phyloP scores from a whole-genome alignment of 2,329 filamentous ascomycete genomes.

The Penicillium sp. region DNA sequence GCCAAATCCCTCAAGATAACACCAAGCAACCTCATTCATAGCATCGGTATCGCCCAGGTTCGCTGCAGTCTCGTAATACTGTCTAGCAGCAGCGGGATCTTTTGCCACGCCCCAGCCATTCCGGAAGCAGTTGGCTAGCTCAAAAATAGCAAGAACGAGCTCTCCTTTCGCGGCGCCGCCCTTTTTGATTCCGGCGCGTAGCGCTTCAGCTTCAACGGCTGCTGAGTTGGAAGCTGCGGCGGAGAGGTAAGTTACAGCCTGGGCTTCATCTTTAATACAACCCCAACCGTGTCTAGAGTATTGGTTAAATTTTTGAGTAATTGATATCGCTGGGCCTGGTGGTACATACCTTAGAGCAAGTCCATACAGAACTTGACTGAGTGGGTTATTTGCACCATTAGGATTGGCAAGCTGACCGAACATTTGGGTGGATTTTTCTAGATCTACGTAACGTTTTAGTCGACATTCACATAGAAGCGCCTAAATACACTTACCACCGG shows the following conservation, averaged over 20 bases:
- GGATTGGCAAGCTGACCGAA: slow-evolving; percentile 84
- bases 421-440: slow-evolving; percentile 76
- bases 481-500: slow-evolving; percentile 53
- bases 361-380: slow-evolving; percentile 94
- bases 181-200: slow-evolving; percentile 85
- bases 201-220: slow-evolving; percentile 78
- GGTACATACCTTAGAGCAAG: slow-evolving; percentile 75
- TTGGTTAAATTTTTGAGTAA: slow-evolving; percentile 9
- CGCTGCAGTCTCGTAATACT: slow-evolving; percentile 97
- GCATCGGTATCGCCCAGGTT: slow-evolving; percentile 96
- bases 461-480: neutral
- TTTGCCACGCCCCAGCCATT: slow-evolving; percentile 90
- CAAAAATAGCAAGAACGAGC: slow-evolving; percentile 92
- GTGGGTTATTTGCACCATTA: slow-evolving; percentile 80
- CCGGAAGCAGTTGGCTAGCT: slow-evolving; percentile 75
- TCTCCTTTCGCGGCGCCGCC: slow-evolving; percentile 95
- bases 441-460: slow-evolving; percentile 46
- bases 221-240: slow-evolving; percentile 89
- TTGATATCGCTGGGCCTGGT: neutral
- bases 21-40: slow-evolving; percentile 97
- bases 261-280: slow-evolving; percentile 67
- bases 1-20: slow-evolving; percentile 94
- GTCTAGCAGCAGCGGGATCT: slow-evolving; percentile 77
- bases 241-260: slow-evolving; percentile 80
- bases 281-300: slow-evolving; percentile 84